These are phyloP conservation scores for Phoma sp. DNA, from an alignment of 2,329 filamentous ascomycete genomes.

Conservation along the genomic window DNA sequence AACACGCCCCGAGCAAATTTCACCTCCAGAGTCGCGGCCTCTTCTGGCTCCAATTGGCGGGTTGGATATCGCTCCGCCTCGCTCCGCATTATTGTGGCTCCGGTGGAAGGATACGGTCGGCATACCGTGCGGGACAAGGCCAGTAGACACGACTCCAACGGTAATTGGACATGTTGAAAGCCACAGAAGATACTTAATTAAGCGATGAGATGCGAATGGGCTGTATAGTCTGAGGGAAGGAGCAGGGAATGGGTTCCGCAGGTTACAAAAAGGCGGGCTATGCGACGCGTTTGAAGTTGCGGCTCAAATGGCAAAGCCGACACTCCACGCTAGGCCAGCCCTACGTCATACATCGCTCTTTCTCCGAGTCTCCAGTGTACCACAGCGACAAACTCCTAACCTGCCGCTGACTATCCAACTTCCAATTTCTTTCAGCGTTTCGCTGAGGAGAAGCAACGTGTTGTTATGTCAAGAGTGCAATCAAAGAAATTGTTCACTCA, in stretches of 20 bases:
- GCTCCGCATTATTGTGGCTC: not conserved
- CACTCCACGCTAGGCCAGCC: not conserved
- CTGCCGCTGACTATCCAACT: not conserved
- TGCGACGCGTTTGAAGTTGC: slow-evolving; percentile 1
- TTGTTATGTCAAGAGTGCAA: no score
- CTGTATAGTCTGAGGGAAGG: no score
- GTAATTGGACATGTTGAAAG: no score
- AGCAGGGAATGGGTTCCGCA: not conserved
- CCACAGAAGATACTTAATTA: no score
- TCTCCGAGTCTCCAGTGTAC: not conserved
- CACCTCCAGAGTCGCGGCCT: slow-evolving; percentile 10
- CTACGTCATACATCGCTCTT: slow-evolving; percentile 16
- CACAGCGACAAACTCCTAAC: not conserved
- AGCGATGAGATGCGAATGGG: no score
- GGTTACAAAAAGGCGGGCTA: not conserved
- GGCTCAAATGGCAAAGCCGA: not conserved
- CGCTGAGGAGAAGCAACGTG: not conserved
- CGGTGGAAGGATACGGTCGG: not conserved
- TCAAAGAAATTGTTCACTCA: no score
- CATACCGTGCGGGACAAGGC: not conserved
- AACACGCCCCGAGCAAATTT: slow-evolving; percentile 1
- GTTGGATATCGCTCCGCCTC: not conserved
- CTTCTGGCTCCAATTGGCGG: slow-evolving; percentile 9
- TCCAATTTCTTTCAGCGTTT: not conserved
- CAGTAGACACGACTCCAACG: not conserved